Conservation (phyloP, 2,329 filamentous ascomycete genomes). For the Curvularia lunata region DNA sequence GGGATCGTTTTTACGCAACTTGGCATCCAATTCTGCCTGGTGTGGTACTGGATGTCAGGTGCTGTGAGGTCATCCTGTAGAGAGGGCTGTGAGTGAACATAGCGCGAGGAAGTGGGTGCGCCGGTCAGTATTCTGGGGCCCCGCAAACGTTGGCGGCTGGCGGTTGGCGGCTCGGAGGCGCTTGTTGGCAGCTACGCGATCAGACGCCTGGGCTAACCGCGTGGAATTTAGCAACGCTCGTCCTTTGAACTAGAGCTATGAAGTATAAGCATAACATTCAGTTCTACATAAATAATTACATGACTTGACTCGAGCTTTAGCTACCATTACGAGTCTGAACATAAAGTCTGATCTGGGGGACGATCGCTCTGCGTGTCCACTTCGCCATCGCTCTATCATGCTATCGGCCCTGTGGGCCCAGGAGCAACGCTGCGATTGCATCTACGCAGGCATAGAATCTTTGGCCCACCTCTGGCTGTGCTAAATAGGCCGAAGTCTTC, state of each 20-base stretch:
- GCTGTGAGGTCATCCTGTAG: not conserved
- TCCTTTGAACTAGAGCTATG: not conserved
- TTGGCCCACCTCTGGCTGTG: constrained; percentile 28
- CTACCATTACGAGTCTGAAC: not conserved
- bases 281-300: not conserved
- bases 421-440: constrained; percentile 34
- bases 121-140: not conserved
- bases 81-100: not conserved
- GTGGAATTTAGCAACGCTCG: not conserved
- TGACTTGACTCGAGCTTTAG: not conserved
- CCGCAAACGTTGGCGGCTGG: not conserved
- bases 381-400: not conserved
- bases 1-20: not conserved
- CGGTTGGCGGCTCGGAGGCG: not conserved
- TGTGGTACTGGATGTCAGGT: not conserved
- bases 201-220: not conserved
- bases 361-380: not conserved
- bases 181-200: not conserved
- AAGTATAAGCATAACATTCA: not conserved
- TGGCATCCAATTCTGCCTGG: not conserved
- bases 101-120: not conserved
- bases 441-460: constrained; percentile 42
- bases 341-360: not conserved
- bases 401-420: constrained; percentile 16
- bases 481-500: constrained; percentile 39